Evolutionary conservation across 345 rosid species (phyloP).

Genomic region (Boechera divaricarpa): DNA sequence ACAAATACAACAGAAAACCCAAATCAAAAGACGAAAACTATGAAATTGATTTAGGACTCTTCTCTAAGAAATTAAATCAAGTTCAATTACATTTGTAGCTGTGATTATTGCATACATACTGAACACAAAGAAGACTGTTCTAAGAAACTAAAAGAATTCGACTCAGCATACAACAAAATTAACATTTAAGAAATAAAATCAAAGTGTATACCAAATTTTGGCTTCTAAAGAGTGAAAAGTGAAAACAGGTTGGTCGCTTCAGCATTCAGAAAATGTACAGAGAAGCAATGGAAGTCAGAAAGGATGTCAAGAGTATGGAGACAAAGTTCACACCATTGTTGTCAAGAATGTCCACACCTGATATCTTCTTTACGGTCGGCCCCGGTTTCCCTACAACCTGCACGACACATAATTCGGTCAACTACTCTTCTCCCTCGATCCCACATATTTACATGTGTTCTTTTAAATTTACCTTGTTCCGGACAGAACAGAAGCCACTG

Average conservation of each 20-base stretch:
- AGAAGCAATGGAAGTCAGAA: slow-evolving; percentile 67
- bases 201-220: not conserved
- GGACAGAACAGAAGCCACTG: slow-evolving; percentile 95
- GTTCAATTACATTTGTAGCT: not conserved
- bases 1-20: not conserved
- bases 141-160: not conserved
- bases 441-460: slow-evolving; percentile 7
- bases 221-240: not conserved
- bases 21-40: not conserved
- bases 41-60: not conserved
- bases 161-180: slow-evolving; percentile 18
- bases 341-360: slow-evolving; percentile 84
- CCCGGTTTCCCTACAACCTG: slow-evolving; percentile 96
- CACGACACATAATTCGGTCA: slow-evolving; percentile 8
- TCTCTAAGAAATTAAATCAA: too few relatives aligned
- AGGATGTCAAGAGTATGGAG: slow-evolving; percentile 64
- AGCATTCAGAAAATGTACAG: slow-evolving; percentile 67
- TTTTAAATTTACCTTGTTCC: slow-evolving; percentile 67
- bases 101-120: slow-evolving; percentile 2
- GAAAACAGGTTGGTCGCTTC: not conserved
- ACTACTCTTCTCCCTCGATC: not conserved
- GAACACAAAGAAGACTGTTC: not conserved
- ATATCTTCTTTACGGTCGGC: slow-evolving; percentile 87
- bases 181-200: not conserved
- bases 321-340: slow-evolving; percentile 92